Evolutionary conservation across 108 stramenopile genomes (phyloP).

Genomic region (Cyclotella baltica): DNA sequence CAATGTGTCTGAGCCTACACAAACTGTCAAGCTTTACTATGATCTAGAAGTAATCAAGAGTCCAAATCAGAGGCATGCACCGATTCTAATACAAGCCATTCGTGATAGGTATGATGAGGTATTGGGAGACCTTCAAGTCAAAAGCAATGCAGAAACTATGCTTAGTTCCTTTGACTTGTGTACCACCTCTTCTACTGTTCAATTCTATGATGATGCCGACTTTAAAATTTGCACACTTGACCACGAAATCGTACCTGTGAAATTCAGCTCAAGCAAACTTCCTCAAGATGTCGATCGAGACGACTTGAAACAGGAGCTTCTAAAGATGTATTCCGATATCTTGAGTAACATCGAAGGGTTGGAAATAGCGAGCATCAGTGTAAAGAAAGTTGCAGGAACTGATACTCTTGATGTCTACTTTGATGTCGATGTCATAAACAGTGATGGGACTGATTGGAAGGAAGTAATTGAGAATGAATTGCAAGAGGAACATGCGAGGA

Average conservation of each 20-base stretch:
- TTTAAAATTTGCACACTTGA: constrained; percentile 11
- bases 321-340: neutral
- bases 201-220: neutral
- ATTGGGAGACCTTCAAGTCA: neutral
- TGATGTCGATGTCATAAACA: neutral
- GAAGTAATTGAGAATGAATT: neutral
- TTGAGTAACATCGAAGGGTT: neutral
- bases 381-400: neutral
- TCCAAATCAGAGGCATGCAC: neutral
- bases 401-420: neutral
- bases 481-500: neutral
- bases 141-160: neutral
- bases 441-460: neutral
- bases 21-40: constrained; percentile 5
- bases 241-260: neutral
- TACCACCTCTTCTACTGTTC: neutral
- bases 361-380: neutral
- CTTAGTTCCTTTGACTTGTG: constrained; percentile 3
- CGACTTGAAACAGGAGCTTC: neutral
- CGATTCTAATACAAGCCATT: constrained; percentile 4
- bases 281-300: neutral
- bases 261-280: constrained; percentile 4
- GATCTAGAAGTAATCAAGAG: constrained; percentile 5
- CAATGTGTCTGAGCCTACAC: neutral
- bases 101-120: neutral